Base-by-base conservation (phyloP, 345 rosid species). In the Brassica napus region DNA sequence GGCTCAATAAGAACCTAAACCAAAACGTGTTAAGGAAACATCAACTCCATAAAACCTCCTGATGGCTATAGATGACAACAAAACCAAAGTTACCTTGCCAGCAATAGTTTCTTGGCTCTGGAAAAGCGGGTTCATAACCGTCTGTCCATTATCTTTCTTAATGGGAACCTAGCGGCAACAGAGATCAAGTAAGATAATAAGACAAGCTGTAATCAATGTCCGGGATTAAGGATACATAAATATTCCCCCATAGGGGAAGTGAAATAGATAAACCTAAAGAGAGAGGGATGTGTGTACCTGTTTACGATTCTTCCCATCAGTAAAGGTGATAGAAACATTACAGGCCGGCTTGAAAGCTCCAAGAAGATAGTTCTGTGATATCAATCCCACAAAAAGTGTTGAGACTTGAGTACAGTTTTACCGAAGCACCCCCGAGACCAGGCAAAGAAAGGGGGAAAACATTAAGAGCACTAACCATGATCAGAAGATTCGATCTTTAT, bases 281-380 rank as follows among this genome's bases (percentile, higher is more conserved):
- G 3, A 15, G 55, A 47, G 5, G 55, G 1, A 5, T 9, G 49
- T 21, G 14, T 75, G 14, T 77, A 93, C 99, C 90, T 91, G 94
- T 85, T 93, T 93, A 59, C 97, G 96, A 54, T 81, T 86, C 80
- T 90, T 95, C 9, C 87, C 98, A 88, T 95, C 97, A 14, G 87
- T 47, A 77, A 93, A 90, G 2, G 90, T 83, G 83, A 91, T 79
- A 16, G 89, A 88, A 77, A 91, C 82, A 71, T 86, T 91, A 81
- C 98, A 91, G 0, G 98, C 88, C 0, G 97, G 99, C 86, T 93
- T 95, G 82, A 95, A 95, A 78, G 99, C 99, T 87, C 97, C 98
- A 69, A 93, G 85, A 47, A 93, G 85, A 86, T 88, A 95, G 84
- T 95, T 95, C 98, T 95, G 83, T 24, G 65, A 72, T 61, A 67